Base-by-base conservation (phyloP, 1,139 yeast genomes). In the Scheffersomyces segobiensis region DNA sequence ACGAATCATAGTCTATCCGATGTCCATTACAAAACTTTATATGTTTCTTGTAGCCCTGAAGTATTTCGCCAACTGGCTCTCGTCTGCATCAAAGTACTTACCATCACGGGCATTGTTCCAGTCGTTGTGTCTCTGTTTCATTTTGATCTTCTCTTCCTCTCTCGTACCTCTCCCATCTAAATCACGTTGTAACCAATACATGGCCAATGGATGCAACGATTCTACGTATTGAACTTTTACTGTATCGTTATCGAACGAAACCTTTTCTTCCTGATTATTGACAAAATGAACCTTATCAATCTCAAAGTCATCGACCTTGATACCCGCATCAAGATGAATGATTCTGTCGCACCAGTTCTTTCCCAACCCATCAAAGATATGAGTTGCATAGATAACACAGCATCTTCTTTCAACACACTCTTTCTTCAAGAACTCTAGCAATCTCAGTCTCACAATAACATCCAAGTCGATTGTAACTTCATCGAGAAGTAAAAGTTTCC, bases 381-480 rank as follows among this genome's bases (percentile, higher is more conserved):
- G 99, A 0, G 99, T 95, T 0, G 99, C 99, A 71, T 95, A 95
- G 6, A 95, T 83, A 62, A 88, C 88, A 55, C 91, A 83, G 61
- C 96, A 88, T 22, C 82, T 75, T 59, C 98, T 79, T 0, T 75
- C 67, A 52, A 75, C 77, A 10, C 97, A 91, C 71, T 95, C 99
- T 19, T 73, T 70, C 63, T 82, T 83, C 66, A 95, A 79, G 69
- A 91, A 95, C 2, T 81, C 77, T 60, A 95, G 78, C 57, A 95
- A 77, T 57, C 91, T 81, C 52, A 87, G 86, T 66, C 99, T 82
- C 1, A 95, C 98, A 53, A 95, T 83, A 20, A 95, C 99, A 69
- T 95, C 99, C 64, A 95, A 80, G 71, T 95, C 99, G 26, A 95
- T 97, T 0, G 99, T 95, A 42, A 95, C 98, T 71, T 95, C 99